Base-by-base conservation (phyloP, 2,329 filamentous ascomycete genomes). In the Fusarium keratoplasticum region DNA sequence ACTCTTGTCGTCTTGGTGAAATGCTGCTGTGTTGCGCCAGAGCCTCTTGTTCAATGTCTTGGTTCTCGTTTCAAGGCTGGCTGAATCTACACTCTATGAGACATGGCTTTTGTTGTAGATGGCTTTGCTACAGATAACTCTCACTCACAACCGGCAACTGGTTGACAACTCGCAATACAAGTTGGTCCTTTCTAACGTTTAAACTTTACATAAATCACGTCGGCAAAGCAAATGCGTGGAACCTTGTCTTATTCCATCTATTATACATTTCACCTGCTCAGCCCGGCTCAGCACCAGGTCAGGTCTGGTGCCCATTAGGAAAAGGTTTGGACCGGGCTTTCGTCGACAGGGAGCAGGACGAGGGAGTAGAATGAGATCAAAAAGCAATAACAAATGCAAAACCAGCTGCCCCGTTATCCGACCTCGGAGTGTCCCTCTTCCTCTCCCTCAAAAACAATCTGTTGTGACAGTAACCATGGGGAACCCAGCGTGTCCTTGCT, bases 351-450 rank as follows among this genome's bases (percentile, higher is more conserved):
- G 60, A 59, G 44, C 22, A 73, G 63, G 31, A 66, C 25, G 64
- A 55, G 52, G 64, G 64, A 63, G 65, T 65, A 70, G 60, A 72
- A 71, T 40, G 70, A 72, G 69, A 72, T 66, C 66, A 72, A 78
- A 78, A 72, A 60, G 50, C 35, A 54, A 69, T 71, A 78, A 75
- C 68, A 76, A 70, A 76, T 63, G 74, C 76, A 77, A 75, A 78
- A 75, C 70, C 74, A 69, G 75, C 71, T 70, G 72, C 71, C 70
- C 75, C 68, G 62, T 72, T 69, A 67, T 62, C 69, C 47, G 68
- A 70, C 66, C 67, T 69, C 47, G 16, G 54, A 38, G 54, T 62
- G 29, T 60, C 70, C 61, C 55, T 69, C 67, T 68, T 66, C 64
- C 63, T 40, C 64, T 64, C 63, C 70, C 61, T 62, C 54, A 61